phyloP scores from a whole-genome alignment of 352 stramenopile genomes.

The Globisporangium sylvaticum region DNA sequence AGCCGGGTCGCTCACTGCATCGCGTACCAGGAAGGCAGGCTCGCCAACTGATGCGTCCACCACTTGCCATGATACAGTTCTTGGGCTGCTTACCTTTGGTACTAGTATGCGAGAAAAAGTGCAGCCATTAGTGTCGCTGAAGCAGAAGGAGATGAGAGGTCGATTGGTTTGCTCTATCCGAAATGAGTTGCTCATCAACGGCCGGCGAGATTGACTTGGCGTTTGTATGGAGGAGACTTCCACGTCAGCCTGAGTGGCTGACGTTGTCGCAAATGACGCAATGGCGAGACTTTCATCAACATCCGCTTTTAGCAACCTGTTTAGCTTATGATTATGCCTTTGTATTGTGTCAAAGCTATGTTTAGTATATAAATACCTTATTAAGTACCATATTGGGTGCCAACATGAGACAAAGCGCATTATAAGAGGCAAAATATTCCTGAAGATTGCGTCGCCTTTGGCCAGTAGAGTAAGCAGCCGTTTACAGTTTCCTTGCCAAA shows the following conservation, averaged over 20 bases:
- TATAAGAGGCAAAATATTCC: not conserved
- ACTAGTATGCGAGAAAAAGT: not conserved
- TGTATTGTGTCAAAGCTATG: too few species aligned
- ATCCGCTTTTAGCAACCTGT: not conserved
- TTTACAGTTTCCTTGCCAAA: not conserved
- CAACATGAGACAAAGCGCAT: not conserved
- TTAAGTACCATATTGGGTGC: not conserved
- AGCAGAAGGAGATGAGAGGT: not conserved
- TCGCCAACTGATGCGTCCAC: too few species aligned
- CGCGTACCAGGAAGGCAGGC: too few species aligned
- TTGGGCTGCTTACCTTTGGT: not conserved
- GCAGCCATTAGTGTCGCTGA: not conserved
- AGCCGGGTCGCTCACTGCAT: not conserved
- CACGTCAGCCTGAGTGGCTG: not conserved
- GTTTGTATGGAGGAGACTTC: not conserved
- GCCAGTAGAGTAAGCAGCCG: not conserved
- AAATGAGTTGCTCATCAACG: not conserved
- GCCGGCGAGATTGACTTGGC: not conserved
- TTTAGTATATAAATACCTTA: not conserved
- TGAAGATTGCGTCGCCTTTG: slow-evolving; percentile 2
- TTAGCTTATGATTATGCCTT: not conserved
- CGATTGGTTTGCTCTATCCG: not conserved
- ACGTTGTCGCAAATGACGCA: not conserved
- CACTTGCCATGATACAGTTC: too few species aligned
- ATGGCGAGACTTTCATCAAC: slow-evolving; percentile 1